Evolutionary conservation across 768 basidiomycete genomes (phyloP), one percentile per base, ranked within the genome.

Genomic region (Erythrobasidium yunnanense): DNA sequence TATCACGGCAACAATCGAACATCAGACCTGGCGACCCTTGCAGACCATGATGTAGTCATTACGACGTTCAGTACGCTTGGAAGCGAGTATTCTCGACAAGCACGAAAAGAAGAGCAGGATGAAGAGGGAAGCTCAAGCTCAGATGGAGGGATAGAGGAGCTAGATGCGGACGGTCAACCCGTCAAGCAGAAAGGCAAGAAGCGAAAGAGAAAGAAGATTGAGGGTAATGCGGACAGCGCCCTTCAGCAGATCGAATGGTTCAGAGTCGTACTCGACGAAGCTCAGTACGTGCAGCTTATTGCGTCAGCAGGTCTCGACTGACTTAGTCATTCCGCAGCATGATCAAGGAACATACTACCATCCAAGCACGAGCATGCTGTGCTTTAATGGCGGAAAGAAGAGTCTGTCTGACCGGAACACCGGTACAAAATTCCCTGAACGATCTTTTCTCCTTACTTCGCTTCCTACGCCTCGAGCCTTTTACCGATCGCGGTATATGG

Each of bases 371-470:
- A 63, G 95, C 95, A 5, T 91, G 87, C 13, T 97, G 95, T 76
- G 91, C 95, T 75, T 82, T 99, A 53, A 82, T 87, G 76, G 90
- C 95, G 17, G 89, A 96, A 74, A 85, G 95, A 56, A 85, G 95
- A 17, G 79, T 96, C 46, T 92, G 90, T 76, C 80, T 99, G 42
- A 92, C 92, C n/a, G 95, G 95, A 63, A 99, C 95, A 6, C 95
- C 95, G 0, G 90, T 99, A 35, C 95, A 99, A 78, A 99, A 99
- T 81, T 95, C 93, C 77, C 83, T 97, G 56, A 95, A 97, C 77
- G 95, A 99, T 74, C 87, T 99, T 54, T 97, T 87, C 76, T 95
- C 95, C 3, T 80, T 99, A 66, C 85, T 99, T 81, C 95, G 95
- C 77, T 97, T 99, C 78, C 78, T 99, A 60, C 86, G 91, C 22